Evolutionary conservation across 345 rosid species (phyloP), one percentile per base, ranked within the genome.

Genomic region (Gossypium herbaceum): DNA sequence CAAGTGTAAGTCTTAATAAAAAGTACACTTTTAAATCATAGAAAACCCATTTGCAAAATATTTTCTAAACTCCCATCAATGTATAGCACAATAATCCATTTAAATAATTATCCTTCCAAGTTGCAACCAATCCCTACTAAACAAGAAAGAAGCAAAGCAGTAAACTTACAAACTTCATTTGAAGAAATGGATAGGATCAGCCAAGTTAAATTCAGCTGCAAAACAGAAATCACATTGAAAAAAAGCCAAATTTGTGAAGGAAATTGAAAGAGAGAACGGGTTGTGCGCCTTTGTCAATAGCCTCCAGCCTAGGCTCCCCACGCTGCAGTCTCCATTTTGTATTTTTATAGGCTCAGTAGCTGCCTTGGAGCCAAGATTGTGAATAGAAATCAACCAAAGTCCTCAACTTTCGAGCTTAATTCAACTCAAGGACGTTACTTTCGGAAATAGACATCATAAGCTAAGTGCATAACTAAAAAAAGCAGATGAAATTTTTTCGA

Each of bases 161-260:
- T 73, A 79, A 75, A 81, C 95, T 83, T 80, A 87, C 95, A 79
- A 87, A 57, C 77, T 90, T 76, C 95, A 90, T 90, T 48, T 84
- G 75, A 71, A 16, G 43, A 69, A 48, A 50, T 27, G 44, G 45
- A 10, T 24, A 51, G 4, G 45, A 41, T 62, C 24, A 67, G 55
- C 39, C 22, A 12, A 45, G 71, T 27, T 45, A 22, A 68, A 47
- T 44, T 64, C 69, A 41, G 24, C 69, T 64, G 1, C 25, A 41
- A 64, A 41, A 41, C 20, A 41, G 11, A 61, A 61, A 41, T 56
- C 43, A 60, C n/a, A 13, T 60, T 60, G 41, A 4, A 27, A 19
- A 63, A 39, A 48, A 48, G 52, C 52, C 17, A 48, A 48, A 12
- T 6, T 13, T 3, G 13, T 48, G 17, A 48, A 48, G 52, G 52